Evolutionary conservation across 495 filamentous ascomycete species (phyloP).

Genomic region (Trichoderma virens): DNA sequence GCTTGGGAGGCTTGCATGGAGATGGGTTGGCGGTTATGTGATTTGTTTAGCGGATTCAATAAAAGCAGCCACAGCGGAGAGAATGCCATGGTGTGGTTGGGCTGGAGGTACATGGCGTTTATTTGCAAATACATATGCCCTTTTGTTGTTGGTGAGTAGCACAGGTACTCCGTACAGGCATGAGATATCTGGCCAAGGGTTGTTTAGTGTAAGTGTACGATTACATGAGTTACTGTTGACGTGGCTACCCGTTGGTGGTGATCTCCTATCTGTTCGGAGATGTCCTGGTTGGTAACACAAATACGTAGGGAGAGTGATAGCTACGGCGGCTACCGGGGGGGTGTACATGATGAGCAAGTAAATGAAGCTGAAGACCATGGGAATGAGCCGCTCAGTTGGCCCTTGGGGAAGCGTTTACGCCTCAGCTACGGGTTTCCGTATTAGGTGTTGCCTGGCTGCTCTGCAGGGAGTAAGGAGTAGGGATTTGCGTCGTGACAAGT

Average conservation of each 20-base stretch:
- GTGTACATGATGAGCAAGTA: no score
- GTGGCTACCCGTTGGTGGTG: neutral
- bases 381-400: no score
- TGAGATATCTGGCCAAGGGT: neutral
- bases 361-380: no score
- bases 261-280: neutral
- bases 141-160: neutral
- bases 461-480: no score
- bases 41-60: constrained; percentile 4
- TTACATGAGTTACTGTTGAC: neutral
- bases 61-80: neutral
- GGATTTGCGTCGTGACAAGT: neutral
- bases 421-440: no score
- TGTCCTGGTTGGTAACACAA: neutral
- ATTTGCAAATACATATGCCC: neutral
- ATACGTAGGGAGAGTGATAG: no score
- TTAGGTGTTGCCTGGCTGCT: no score
- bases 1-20: neutral
- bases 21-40: neutral
- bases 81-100: neutral
- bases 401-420: no score
- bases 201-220: neutral
- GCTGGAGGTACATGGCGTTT: neutral
- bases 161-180: neutral
- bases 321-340: no score